Conservation (phyloP, 148 eudicot species). For the Rhododendron ovatum region DNA sequence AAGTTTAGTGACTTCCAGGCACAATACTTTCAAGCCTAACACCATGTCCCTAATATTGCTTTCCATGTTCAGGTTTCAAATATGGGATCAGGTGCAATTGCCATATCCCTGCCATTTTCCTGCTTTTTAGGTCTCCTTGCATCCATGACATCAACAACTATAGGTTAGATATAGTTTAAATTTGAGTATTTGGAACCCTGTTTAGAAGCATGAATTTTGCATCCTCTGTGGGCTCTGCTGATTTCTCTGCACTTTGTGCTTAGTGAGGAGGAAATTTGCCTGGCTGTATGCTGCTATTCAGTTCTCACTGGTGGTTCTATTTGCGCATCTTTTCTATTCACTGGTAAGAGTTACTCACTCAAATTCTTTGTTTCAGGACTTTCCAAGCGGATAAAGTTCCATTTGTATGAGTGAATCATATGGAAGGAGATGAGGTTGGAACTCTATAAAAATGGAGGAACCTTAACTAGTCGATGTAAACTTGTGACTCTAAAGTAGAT, state of each 20-base stretch:
- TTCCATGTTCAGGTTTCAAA: conserved; percentile 43
- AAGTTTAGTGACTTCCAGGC: conserved; percentile 18
- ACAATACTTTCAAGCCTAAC: background rate
- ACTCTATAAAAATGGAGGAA: background rate
- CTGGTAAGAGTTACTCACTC: conserved; percentile 44
- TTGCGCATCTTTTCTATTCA: conserved; percentile 64
- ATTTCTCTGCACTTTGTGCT: conserved; percentile 15
- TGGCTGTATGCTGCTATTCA: conserved; percentile 85
- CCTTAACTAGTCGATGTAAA: background rate
- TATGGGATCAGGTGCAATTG: conserved; percentile 93
- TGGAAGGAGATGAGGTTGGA: background rate
- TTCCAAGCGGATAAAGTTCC: background rate
- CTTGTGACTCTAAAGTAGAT: background rate
- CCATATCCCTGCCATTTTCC: conserved; percentile 91
- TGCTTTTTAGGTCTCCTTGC: conserved; percentile 95
- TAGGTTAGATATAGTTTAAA: conserved; percentile 54
- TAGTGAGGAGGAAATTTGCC: conserved; percentile 67
- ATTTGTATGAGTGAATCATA: background rate
- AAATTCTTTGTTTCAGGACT: background rate
- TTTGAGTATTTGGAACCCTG: background rate
- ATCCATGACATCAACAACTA: conserved; percentile 88
- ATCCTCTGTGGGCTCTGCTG: background rate
- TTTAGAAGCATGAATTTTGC: background rate
- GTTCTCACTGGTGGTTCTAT: conserved; percentile 58
- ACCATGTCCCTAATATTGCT: background rate